Evolutionary conservation across 129 eudicot genomes (phyloP), one percentile per base, ranked within the genome.

Genomic region (Logfia minima): DNA sequence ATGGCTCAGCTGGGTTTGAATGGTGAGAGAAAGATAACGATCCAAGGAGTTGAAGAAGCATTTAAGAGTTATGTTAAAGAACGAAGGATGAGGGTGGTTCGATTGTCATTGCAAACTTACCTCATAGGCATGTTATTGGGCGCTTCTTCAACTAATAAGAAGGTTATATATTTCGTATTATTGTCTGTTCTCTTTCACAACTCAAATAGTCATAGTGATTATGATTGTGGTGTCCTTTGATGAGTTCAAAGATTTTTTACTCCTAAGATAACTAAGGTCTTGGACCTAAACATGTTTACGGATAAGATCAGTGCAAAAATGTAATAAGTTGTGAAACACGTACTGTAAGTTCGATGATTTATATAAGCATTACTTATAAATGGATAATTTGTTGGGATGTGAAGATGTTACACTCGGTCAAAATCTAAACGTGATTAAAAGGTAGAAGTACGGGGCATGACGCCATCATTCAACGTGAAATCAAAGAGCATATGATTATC

Each of bases 221-320:
- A 87, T 74, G 92, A 90, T 63, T 90, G 96, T 77, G 96, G 92
- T 39, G 24, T 24, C 24, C 92, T 90, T 71, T 90, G 79, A 90
- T 72, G 55, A 2, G 45, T 74, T 73, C 14, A 41, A 41, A 41
- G 48, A 18, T 55, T 19, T 18, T 37, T 45, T 31, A 71, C 59
- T 37, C 19, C 18, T 24, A 68, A 17, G 22, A 58, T 58, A 23
- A 69, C 23, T 26, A 48, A n/a, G 55, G n/a, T 48, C 55, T 48
- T 48, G n/a, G 55, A 48, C 55, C 55, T 48, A 11, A 48, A 48
- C 5, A 48, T 48, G 5, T 13, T 48, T 48, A 48, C 5, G n/a
- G 5, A 48, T 48, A 48, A 0, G n/a, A 13, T 48, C n/a, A 11
- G n/a, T 48, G 18, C 55, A 13, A 3, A 0, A 1, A 4, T 48